phyloP scores from a whole-genome alignment of 108 stramenopile genomes.

The Mediolabrus comicus region DNA sequence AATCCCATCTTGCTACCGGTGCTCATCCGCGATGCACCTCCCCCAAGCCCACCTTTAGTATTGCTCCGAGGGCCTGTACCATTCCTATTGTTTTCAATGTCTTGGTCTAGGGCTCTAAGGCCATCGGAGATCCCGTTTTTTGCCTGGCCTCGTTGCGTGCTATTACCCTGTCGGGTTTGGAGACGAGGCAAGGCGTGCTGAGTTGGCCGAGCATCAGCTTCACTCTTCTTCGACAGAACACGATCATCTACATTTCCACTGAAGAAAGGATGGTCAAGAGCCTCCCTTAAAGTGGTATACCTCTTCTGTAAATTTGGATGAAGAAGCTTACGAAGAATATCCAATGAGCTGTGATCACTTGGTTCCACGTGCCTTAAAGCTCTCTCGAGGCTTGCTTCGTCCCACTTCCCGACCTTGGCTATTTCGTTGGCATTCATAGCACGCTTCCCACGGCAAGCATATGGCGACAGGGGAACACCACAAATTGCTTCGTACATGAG shows the following conservation, averaged over 20 bases:
- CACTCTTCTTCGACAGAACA: slow-evolving; percentile 2
- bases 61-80: background rate
- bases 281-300: slow-evolving; percentile 59
- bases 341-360: slow-evolving; percentile 43
- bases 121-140: slow-evolving; percentile 45
- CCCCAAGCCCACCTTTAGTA: background rate
- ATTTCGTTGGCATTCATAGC: slow-evolving; percentile 72
- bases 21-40: background rate
- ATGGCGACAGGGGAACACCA: slow-evolving; percentile 72
- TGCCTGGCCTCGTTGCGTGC: slow-evolving; percentile 4
- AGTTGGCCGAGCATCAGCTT: slow-evolving; percentile 7
- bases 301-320: slow-evolving; percentile 71
- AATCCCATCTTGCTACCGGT: background rate
- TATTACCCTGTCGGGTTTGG: background rate
- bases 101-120: slow-evolving; percentile 27
- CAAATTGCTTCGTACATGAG: slow-evolving; percentile 81
- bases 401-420: slow-evolving; percentile 78
- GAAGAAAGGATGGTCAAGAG: slow-evolving; percentile 83
- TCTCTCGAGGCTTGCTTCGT: slow-evolving; percentile 66
- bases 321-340: slow-evolving; percentile 63
- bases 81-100: slow-evolving; percentile 28
- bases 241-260: slow-evolving; percentile 36
- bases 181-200: background rate
- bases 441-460: slow-evolving; percentile 83
- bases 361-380: slow-evolving; percentile 65